Percentiles rank a stretch among this genome's conserved stretches.
These are phyloP conservation scores for Penicillium sp. DNA, from an alignment of 2,329 filamentous ascomycete genomes.

Conservation along the genomic window DNA sequence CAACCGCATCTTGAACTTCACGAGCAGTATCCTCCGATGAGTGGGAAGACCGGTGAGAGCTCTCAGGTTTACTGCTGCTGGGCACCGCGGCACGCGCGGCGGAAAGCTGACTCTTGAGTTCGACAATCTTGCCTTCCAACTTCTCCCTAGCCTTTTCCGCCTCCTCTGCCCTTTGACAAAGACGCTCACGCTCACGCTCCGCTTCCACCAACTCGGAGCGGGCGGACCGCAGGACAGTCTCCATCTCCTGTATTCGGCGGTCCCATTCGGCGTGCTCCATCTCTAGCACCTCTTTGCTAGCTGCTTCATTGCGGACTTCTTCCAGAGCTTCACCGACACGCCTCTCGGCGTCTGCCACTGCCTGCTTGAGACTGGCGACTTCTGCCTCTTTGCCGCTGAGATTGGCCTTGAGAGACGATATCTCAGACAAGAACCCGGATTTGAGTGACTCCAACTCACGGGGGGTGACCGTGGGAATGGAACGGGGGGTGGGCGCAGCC, in stretches of 20 bases:
- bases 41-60: conserved; percentile 37
- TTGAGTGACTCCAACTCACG: conserved; percentile 91
- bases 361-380: conserved; percentile 78
- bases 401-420: conserved; percentile 88
- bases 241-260: conserved; percentile 78
- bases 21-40: conserved; percentile 47
- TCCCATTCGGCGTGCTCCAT: conserved; percentile 80
- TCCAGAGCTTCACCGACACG: conserved; percentile 84
- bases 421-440: conserved; percentile 84
- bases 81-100: conserved; percentile 37
- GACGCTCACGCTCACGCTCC: conserved; percentile 75
- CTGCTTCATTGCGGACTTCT: conserved; percentile 72
- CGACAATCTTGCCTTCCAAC: conserved; percentile 45
- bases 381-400: conserved; percentile 92
- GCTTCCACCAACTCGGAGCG: conserved; percentile 74
- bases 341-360: conserved; percentile 85
- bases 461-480: conserved; percentile 83
- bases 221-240: conserved; percentile 71
- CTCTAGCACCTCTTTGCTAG: conserved; percentile 65
- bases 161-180: conserved; percentile 72
- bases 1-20: conserved; percentile 79
- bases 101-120: conserved; percentile 47
- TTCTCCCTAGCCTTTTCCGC: conserved; percentile 58
- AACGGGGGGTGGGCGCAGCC: conserved; percentile 87
- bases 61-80: conserved; percentile 32